Percentiles rank a stretch among this genome's conserved stretches.
Evolutionary conservation across 2,329 filamentous ascomycete genomes (phyloP).

Genomic region (Diaporthe citri): DNA sequence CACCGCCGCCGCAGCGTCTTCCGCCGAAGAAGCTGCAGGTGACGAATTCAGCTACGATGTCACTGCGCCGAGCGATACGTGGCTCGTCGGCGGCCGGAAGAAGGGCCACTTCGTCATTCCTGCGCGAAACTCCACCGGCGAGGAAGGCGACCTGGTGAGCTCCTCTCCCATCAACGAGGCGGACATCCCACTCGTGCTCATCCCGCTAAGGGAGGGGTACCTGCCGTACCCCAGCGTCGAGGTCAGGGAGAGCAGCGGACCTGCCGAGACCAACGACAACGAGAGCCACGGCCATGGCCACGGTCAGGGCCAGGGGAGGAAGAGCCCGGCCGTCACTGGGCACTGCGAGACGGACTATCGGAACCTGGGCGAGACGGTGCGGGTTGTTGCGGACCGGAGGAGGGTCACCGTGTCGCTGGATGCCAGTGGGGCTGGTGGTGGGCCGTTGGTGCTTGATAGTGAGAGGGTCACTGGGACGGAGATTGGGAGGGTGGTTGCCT

Average conservation of each 20-base stretch:
- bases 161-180: slow-evolving; percentile 64
- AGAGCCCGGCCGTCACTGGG: slow-evolving; percentile 49
- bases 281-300: slow-evolving; percentile 39
- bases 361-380: slow-evolving; percentile 81
- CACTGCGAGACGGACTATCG: slow-evolving; percentile 84
- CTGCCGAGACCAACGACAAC: not conserved
- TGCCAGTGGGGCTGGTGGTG: slow-evolving; percentile 73
- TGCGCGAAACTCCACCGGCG: slow-evolving; percentile 43
- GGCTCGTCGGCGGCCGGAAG: slow-evolving; percentile 86
- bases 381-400: slow-evolving; percentile 78
- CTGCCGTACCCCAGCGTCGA: slow-evolving; percentile 85
- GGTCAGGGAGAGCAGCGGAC: slow-evolving; percentile 68
- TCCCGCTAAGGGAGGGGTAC: slow-evolving; percentile 83
- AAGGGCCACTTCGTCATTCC: slow-evolving; percentile 82
- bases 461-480: slow-evolving; percentile 53
- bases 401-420: slow-evolving; percentile 81
- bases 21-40: slow-evolving; percentile 58
- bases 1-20: slow-evolving; percentile 44
- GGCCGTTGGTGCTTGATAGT: slow-evolving; percentile 75
- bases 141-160: slow-evolving; percentile 44
- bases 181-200: slow-evolving; percentile 77
- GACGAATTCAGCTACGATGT: slow-evolving; percentile 86
- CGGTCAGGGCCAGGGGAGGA: slow-evolving; percentile 22
- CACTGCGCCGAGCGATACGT: slow-evolving; percentile 77
- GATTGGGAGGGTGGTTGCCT: slow-evolving; percentile 54